Conservation (phyloP, 2,329 filamentous ascomycete genomes). For the Cladosporium halotolerans region DNA sequence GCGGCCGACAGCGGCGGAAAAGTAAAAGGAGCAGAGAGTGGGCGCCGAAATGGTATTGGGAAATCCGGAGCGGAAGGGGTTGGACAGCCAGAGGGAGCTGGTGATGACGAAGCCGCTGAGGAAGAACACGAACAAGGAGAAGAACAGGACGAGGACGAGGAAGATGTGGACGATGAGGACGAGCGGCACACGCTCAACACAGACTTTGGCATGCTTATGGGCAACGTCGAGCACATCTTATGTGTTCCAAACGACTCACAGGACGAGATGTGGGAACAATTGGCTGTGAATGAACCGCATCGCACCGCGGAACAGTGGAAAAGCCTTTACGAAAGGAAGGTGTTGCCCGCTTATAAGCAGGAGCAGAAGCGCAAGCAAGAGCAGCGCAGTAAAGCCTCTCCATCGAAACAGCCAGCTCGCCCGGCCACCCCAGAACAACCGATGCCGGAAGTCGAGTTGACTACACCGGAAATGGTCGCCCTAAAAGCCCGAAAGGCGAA, state of each 20-base stretch:
- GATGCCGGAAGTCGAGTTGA: not conserved
- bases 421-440: not conserved
- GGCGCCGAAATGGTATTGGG: not conserved
- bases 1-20: not conserved
- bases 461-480: slow-evolving; percentile 3
- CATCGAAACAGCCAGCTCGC: not conserved
- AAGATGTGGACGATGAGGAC: not conserved
- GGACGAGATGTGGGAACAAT: slow-evolving; percentile 23
- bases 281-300: slow-evolving; percentile 12
- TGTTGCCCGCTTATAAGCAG: slow-evolving; percentile 20
- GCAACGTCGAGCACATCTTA: slow-evolving; percentile 20
- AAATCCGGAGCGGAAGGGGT: not conserved
- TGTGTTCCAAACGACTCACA: slow-evolving; percentile 15
- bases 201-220: slow-evolving; percentile 6
- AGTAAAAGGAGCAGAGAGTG: slow-evolving; percentile 11
- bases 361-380: slow-evolving; percentile 4
- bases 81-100: not conserved
- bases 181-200: not conserved
- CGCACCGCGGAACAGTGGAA: slow-evolving; percentile 12
- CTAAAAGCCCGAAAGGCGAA: not conserved
- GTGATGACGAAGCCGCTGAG: slow-evolving; percentile 2
- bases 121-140: slow-evolving; percentile 14
- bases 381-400: not conserved
- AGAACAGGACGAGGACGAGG: not conserved
- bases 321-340: slow-evolving; percentile 19